Base-by-base conservation (phyloP, 768 basidiomycete species). In the Russula lepida region DNA sequence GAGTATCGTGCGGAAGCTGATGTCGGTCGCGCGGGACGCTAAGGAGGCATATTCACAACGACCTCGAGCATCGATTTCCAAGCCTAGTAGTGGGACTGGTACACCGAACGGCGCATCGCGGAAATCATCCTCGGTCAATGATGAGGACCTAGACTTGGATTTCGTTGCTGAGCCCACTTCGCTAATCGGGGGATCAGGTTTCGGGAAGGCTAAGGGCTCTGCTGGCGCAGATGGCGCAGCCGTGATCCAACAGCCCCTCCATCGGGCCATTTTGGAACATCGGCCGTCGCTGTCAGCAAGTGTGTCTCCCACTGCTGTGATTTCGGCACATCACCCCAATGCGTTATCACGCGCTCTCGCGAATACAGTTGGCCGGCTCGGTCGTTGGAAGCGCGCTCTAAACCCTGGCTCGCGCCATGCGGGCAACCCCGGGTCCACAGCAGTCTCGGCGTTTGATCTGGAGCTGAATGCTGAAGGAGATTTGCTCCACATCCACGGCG, bases 1-100 rank as follows among this genome's bases (percentile, higher is more conserved):
- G 89, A 85, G 81, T 67, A 88, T 93, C 63, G 86, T 94, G 35
- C 82, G 84, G 60, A 86, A 88, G 66, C 75, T 95, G 61, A 85
- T 88, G 72, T 92, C 91, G 68, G 84, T 93, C 46, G 86, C 86
- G 41, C 84, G 88, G 66, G 87, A 90, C 56, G 89, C 89, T 70
- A 91, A 86, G 73, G 80, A 84, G 54, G 81, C 78, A 1, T 85
- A 89, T 49, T 58, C 57, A 6, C 66, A 64, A 33, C 66, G 63
- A 32, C 59, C 56, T 4, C 56, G 59, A 28, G 48, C 63, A 5
- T 66, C 64, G 67, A 80, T 76, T 1, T 76, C 78, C 9, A 71
- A 74, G 37, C 70, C 73, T 3, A 70, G 65, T 3, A 60, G 35
- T 17, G 59, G 58, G 13, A 21, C 19, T 2, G 55, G 52, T 35